Percentiles rank a stretch among this genome's conserved stretches.
phyloP scores from a whole-genome alignment of 306 rosid species.

The Leucaena leucocephala region DNA sequence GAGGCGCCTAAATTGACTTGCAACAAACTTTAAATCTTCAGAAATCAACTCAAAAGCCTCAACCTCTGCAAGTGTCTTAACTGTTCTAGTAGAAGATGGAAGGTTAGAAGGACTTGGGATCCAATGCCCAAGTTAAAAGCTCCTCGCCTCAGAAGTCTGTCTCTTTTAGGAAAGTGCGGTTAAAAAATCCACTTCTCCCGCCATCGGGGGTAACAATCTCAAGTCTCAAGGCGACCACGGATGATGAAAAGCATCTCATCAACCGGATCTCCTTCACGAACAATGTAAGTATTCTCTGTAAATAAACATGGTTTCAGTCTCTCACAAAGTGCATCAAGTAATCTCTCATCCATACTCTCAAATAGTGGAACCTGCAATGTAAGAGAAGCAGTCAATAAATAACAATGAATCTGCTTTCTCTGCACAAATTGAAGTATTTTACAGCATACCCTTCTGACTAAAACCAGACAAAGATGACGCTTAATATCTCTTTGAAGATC shows the following conservation, averaged over 20 bases:
- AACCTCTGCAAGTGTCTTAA: constrained; percentile 82
- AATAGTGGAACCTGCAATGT: constrained; percentile 85
- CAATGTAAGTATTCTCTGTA: constrained; percentile 86
- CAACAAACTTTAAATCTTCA: constrained; percentile 93
- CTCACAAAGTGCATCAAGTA: constrained; percentile 98
- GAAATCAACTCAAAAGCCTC: constrained; percentile 91
- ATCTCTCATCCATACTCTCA: constrained; percentile 93
- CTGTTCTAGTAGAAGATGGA: constrained; percentile 90
- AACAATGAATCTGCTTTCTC: no score
- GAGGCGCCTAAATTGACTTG: constrained; percentile 96
- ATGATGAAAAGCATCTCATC: constrained; percentile 98
- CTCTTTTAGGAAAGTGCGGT: constrained; percentile 78
- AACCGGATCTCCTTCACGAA: constrained; percentile 97
- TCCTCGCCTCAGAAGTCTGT: constrained; percentile 98
- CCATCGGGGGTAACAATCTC: constrained; percentile 98
- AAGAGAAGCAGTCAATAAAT: constrained; percentile 35
- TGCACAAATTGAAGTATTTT: constrained; percentile 4
- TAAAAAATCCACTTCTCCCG: constrained; percentile 93
- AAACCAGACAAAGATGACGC: constrained; percentile 93
- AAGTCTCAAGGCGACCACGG: constrained; percentile 97
- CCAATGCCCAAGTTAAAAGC: constrained; percentile 97
- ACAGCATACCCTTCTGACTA: constrained; percentile 93
- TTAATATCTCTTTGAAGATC: constrained; percentile 97
- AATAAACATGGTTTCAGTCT: constrained; percentile 85
- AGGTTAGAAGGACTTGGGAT: constrained; percentile 89